Percentiles rank a stretch among this genome's conserved stretches.
These are phyloP conservation scores for Zymoseptoria pseudotritici DNA, from an alignment of 2,329 filamentous ascomycete species.

Conservation along the genomic window DNA sequence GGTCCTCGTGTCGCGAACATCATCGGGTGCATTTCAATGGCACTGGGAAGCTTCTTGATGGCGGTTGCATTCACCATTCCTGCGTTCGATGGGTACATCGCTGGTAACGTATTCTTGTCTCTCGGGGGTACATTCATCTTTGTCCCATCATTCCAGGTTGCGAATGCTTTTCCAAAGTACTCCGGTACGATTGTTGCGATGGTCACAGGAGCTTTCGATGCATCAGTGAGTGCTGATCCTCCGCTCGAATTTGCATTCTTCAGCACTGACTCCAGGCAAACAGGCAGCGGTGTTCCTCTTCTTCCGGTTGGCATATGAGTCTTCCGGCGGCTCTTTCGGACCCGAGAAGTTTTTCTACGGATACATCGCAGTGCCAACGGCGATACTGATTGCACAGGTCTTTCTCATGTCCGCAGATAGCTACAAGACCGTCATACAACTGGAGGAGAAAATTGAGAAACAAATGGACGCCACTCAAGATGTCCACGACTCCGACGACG, in stretches of 20 bases:
- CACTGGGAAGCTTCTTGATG: conserved; percentile 62
- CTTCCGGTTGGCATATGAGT: conserved; percentile 42
- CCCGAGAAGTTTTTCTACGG: conserved; percentile 43
- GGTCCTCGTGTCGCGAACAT: conserved; percentile 71
- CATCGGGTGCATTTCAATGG: conserved; percentile 60
- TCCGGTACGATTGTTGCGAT: conserved; percentile 42
- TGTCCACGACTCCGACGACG: conserved; percentile 51
- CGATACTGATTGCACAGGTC: conserved; percentile 36
- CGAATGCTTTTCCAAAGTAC: conserved; percentile 44
- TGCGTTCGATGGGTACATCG: conserved; percentile 60
- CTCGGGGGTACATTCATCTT: conserved; percentile 45
- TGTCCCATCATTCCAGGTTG: conserved; percentile 44
- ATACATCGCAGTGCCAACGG: conserved; percentile 40
- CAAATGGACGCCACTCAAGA: conserved; percentile 47
- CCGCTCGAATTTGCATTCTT: background rate
- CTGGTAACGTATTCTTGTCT: conserved; percentile 42
- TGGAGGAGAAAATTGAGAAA: conserved; percentile 71
- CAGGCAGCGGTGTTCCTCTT: conserved; percentile 41
- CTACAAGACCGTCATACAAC: conserved; percentile 59
- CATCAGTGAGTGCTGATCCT: conserved; percentile 24
- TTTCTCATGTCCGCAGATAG: conserved; percentile 42
- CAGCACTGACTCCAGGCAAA: background rate
- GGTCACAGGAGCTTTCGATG: conserved; percentile 44
- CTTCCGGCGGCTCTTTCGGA: conserved; percentile 34
- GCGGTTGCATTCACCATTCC: conserved; percentile 54